These are phyloP conservation scores for Sanghuangporus baumii DNA, from an alignment of 1,284 basidiomycete species.

Conservation along the genomic window DNA sequence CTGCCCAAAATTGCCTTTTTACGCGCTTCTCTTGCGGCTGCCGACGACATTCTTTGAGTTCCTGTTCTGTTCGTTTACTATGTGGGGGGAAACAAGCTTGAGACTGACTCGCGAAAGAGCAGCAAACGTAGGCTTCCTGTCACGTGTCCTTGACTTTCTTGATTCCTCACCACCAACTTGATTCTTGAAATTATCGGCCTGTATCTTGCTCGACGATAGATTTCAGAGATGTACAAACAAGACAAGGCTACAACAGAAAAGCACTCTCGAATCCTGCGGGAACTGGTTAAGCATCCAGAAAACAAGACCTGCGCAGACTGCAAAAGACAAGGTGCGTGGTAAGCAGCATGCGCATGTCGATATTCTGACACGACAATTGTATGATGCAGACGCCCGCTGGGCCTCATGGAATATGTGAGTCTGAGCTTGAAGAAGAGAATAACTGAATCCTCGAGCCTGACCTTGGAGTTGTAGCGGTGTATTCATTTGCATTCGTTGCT, in stretches of 20 bases:
- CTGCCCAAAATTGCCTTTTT: slow-evolving; percentile 66
- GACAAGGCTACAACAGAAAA: slow-evolving; percentile 83
- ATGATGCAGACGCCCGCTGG: slow-evolving; percentile 84
- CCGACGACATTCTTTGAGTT: slow-evolving; percentile 25
- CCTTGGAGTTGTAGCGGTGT: slow-evolving; percentile 56
- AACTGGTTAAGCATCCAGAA: slow-evolving; percentile 82
- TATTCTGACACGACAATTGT: slow-evolving; percentile 16
- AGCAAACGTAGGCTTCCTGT: neutral
- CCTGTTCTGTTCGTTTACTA: neutral
- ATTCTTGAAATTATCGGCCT: too few species aligned
- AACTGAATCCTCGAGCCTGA: slow-evolving; percentile 8
- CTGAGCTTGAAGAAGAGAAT: neutral
- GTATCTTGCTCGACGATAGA: too few species aligned
- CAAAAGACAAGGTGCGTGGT: slow-evolving; percentile 76
- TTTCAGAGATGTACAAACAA: slow-evolving; percentile 52
- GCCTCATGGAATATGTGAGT: slow-evolving; percentile 94
- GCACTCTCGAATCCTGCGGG: slow-evolving; percentile 71
- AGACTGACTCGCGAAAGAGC: too few species aligned
- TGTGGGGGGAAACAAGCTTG: neutral
- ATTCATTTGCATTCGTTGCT: slow-evolving; percentile 95
- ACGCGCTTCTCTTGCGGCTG: slow-evolving; percentile 67
- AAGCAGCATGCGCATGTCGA: slow-evolving; percentile 3
- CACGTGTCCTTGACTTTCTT: neutral
- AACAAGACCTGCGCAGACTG: slow-evolving; percentile 95
- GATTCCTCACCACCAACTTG: too few species aligned